A percentile compares a stretch with the other conserved stretches of the same genome.
These are phyloP conservation scores for Aspergillus diversus DNA, from an alignment of 495 filamentous ascomycete genomes.

Conservation along the genomic window DNA sequence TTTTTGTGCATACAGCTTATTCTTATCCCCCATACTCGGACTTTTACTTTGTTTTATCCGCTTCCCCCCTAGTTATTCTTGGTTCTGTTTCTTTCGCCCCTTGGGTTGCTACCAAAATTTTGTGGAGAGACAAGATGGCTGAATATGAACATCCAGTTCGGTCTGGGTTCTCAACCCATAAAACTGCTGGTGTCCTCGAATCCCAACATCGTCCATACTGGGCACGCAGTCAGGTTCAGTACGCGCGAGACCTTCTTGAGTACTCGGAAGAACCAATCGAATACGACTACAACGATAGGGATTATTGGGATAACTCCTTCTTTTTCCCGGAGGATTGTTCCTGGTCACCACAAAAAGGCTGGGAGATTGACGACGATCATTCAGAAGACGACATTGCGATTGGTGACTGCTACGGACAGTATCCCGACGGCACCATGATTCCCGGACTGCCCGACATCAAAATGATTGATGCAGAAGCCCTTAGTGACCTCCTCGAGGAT, in stretches of 20 bases:
- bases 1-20: background rate
- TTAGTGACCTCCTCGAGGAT: constrained; percentile 50
- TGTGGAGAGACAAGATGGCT: constrained; percentile 26
- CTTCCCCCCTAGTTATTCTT: background rate
- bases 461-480: constrained; percentile 52
- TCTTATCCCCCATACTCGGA: background rate
- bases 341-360: constrained; percentile 44
- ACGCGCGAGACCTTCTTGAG: constrained; percentile 46
- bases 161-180: constrained; percentile 18
- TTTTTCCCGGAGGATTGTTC: constrained; percentile 55
- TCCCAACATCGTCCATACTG: constrained; percentile 44
- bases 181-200: constrained; percentile 19
- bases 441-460: constrained; percentile 53
- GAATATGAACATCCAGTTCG: constrained; percentile 31
- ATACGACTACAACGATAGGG: constrained; percentile 53
- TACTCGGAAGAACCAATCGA: constrained; percentile 49
- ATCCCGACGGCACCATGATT: constrained; percentile 44
- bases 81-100: no score
- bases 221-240: constrained; percentile 43
- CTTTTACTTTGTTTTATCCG: background rate
- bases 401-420: constrained; percentile 19
- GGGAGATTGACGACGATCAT: constrained; percentile 28
- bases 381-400: constrained; percentile 22
- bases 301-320: constrained; percentile 50
- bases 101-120: background rate